Base-by-base conservation (phyloP, 2,329 filamentous ascomycete species). In the Scedosporium dehoogii region DNA sequence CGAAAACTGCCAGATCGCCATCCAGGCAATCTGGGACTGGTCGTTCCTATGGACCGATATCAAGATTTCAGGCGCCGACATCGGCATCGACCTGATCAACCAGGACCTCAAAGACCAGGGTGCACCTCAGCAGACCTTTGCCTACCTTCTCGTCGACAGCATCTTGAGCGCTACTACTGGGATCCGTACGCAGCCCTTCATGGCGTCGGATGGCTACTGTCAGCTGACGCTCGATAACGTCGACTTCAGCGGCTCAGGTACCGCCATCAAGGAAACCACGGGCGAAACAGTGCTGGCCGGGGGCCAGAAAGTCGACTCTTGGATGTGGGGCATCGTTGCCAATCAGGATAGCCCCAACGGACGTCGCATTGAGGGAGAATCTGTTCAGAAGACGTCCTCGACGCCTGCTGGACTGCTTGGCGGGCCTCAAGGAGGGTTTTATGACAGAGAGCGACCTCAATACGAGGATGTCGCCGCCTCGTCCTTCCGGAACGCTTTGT, bases 21-120 rank as follows among this genome's bases (percentile, higher is more conserved):
- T 90, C 61, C 84, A 81, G 69, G 83, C 89, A 73, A 82, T 87
- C 66, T 91, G 88, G 88, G 82, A 88, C 72, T 91, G 88, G 88
- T 82, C 42, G 14, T 46, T 46, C 42, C 42, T 46, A 6, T 46
- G 42, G 42, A 46, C 4, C 12, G 42, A 18, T 7, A 46, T 46
- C 12, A 46, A 18, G 16, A 46, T 46, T 18, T 46, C 42, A 18
- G 42, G 42, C 42, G 53, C 23, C 6, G 23, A 46, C 5, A 18
- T 46, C 42, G 42, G 42, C 6, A 46, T 46, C 5, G 42, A 46
- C 42, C 42, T 76, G 10, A 25, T 57, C 53, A 57, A 57, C 18
- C 53, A 25, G 29, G 53, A 57, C 18, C 53, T 57, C 18, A 46
- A 18, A 18, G 42, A 46, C 14, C 10, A 27, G 6, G 53, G 53